Percentiles rank a stretch among this genome's conserved stretches.
These are phyloP conservation scores for Capsicum pubescens DNA, from an alignment of 257 asterid genomes.

Conservation along the genomic window DNA sequence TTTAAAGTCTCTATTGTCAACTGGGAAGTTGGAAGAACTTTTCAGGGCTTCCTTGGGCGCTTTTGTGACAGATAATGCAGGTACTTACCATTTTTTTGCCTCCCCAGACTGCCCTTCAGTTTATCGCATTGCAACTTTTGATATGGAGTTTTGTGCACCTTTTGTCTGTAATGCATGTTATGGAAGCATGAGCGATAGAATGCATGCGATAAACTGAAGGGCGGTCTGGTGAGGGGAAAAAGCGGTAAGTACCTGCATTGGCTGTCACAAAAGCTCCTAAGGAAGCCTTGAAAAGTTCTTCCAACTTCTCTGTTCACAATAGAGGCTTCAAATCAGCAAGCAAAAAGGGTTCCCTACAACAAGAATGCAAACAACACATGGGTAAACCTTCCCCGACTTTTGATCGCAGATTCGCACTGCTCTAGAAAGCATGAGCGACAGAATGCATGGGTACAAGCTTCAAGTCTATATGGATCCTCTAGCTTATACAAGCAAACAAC, in stretches of 20 bases:
- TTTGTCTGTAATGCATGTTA: no score
- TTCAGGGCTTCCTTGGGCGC: constrained; percentile 68
- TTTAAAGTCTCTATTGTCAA: constrained; percentile 55
- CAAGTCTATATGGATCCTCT: constrained; percentile 72
- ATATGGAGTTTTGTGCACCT: no score
- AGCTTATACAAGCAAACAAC: constrained; percentile 82
- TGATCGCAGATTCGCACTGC: constrained; percentile 78
- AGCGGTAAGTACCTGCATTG: no score
- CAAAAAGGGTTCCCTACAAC: constrained; percentile 59
- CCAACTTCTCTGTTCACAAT: constrained; percentile 61
- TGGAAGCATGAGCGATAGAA: no score
- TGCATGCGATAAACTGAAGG: no score
- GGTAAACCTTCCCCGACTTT: constrained; percentile 67
- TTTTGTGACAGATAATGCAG: no score
- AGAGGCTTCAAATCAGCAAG: constrained; percentile 61
- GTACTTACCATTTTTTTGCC: no score
- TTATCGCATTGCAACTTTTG: no score
- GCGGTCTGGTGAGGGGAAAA: no score
- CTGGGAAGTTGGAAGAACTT: constrained; percentile 77
- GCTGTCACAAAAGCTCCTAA: constrained; percentile 34
- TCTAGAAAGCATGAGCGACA: constrained; percentile 77
- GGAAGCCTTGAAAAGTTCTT: constrained; percentile 83
- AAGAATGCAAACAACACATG: constrained; percentile 51
- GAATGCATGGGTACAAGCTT: constrained; percentile 66
- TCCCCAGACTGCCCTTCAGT: no score